Evolutionary conservation across 2,329 filamentous ascomycete genomes (phyloP).

Genomic region (Calonectria naviculata): DNA sequence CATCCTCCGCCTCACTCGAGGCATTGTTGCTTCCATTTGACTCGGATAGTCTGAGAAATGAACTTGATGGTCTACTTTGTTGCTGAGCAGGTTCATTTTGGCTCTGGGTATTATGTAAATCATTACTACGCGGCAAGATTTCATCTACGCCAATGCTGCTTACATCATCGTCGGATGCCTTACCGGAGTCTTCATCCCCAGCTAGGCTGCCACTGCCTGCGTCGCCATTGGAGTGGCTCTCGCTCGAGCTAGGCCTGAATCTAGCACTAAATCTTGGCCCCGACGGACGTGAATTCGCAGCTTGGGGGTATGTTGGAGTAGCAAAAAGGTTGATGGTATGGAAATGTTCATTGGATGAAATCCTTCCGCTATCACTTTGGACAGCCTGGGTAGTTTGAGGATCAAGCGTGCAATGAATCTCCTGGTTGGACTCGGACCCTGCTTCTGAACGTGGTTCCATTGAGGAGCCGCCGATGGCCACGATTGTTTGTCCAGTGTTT

Average conservation of each 20-base stretch:
- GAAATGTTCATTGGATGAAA: not conserved
- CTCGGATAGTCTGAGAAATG: not conserved
- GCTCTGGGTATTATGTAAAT: not conserved
- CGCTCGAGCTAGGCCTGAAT: not conserved
- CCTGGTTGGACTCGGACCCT: not conserved
- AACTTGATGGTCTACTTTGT: too few species aligned
- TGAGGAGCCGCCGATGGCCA: not conserved
- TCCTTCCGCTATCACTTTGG: not conserved
- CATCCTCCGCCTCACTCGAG: not conserved
- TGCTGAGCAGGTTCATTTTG: too few species aligned
- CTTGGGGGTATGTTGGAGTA: not conserved
- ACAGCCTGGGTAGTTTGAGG: not conserved
- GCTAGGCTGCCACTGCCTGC: not conserved
- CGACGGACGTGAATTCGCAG: not conserved
- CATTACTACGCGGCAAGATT: not conserved
- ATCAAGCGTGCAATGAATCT: not conserved
- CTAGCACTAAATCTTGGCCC: not conserved
- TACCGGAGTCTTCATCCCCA: not conserved
- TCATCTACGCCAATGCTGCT: not conserved
- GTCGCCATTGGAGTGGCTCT: not conserved
- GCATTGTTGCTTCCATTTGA: not conserved
- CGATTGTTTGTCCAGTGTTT: not conserved
- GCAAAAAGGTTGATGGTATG: not conserved
- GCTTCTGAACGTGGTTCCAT: not conserved
- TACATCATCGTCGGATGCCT: not conserved